These are phyloP conservation scores for Scedosporium boydii DNA, from an alignment of 2,329 filamentous ascomycete genomes.

Conservation along the genomic window DNA sequence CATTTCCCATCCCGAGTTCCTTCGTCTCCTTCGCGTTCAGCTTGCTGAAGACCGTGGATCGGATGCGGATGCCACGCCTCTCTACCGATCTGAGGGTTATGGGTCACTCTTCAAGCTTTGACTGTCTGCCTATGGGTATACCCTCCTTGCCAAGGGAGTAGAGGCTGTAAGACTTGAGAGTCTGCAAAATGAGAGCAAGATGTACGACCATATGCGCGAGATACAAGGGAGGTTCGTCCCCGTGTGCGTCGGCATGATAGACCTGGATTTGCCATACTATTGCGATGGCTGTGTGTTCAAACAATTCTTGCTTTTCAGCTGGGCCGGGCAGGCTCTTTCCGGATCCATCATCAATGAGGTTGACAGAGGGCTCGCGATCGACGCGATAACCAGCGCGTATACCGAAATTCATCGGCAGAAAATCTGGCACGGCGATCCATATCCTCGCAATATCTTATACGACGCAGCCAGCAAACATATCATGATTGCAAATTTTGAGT, in stretches of 20 bases:
- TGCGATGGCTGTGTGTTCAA: constrained; percentile 18
- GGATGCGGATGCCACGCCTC: constrained; percentile 18
- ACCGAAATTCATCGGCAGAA: constrained; percentile 10
- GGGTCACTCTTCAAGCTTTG: constrained; percentile 27
- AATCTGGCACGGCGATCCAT: constrained; percentile 19
- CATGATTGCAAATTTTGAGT: constrained; percentile 25
- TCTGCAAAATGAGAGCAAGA: constrained; percentile 19
- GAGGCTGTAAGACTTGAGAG: constrained; percentile 13
- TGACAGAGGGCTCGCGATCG: neutral
- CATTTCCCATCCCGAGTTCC: constrained; percentile 17
- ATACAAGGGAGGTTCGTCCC: constrained; percentile 24
- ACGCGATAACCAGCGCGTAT: constrained; percentile 3
- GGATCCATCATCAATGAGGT: constrained; percentile 5
- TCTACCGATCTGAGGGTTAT: constrained; percentile 17
- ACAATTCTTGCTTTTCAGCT: constrained; percentile 26
- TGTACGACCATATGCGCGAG: constrained; percentile 19
- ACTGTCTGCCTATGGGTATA: constrained; percentile 24
- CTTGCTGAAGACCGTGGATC: constrained; percentile 19
- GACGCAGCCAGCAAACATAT: constrained; percentile 12
- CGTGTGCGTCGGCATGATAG: constrained; percentile 22
- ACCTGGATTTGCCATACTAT: constrained; percentile 20
- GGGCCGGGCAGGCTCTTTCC: constrained; percentile 9
- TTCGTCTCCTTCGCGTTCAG: constrained; percentile 16
- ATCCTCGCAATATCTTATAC: constrained; percentile 22
- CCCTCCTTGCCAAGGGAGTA: constrained; percentile 28